Evolutionary conservation across 257 asterid species (phyloP), one percentile per base, ranked within the genome.

Genomic region (Mentha longifolia): DNA sequence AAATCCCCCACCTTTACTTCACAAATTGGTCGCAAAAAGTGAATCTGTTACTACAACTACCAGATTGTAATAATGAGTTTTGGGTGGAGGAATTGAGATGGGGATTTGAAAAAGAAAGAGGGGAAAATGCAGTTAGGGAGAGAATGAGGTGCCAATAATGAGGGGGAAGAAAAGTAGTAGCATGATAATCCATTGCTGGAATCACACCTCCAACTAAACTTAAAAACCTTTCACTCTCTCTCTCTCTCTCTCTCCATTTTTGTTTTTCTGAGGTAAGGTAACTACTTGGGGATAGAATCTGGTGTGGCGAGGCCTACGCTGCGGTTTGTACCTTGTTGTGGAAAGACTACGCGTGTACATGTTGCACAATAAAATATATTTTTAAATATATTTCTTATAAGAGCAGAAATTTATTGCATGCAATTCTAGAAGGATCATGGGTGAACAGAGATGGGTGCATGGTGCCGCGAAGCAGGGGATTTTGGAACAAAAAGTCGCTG

Each of bases 161-260:
- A 65, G 67, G 74, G 84, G 74, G 84, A 67, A 51, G 64, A 76
- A 80, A 85, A 79, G 84, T 75, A 60, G 75, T 78, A 78, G 88
- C 85, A 86, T 85, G 87, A 81, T 81, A 82, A 63, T 79, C 84
- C 90, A 79, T 88, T 71, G 91, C 86, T 78, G 91, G 86, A 81
- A 76, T 76, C 78, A 70, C 76, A 65, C 79, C 55, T 68, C 75
- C 82, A 84, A 72, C 50, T 61, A 19, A 73, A 73, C 84, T 74
- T 72, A 72, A 69, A 69, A 71, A 54, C 65, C 66, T 35, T 43
- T 46, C 67, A 74, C 61, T 73, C 66, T 16, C 67, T 68, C 52
- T 74, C 66, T 65, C 51, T 50, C 14, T 20, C 9, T 33, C 39
- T 5, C 39, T 3, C 39, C 10, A 57, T 58, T 31, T 20, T 39